Percentiles rank a stretch among this genome's conserved stretches.
Conservation (phyloP, 768 basidiomycete genomes). For the Glaciozyma antarctica region DNA sequence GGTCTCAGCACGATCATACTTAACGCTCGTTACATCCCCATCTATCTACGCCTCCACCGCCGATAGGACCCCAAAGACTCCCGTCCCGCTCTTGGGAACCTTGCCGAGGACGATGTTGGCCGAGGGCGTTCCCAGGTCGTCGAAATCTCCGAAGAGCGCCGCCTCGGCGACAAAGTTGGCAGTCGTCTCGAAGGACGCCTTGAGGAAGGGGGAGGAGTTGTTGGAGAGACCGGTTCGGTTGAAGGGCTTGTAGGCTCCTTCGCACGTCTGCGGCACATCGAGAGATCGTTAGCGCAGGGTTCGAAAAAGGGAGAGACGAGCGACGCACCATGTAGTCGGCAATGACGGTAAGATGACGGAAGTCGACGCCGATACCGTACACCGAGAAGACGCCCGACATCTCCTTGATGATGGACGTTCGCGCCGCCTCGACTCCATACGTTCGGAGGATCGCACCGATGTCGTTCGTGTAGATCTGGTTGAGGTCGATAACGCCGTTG, state of each 20-base stretch:
- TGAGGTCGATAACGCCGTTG: slow-evolving; percentile 54
- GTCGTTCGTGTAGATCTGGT: slow-evolving; percentile 85
- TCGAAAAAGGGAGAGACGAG: slow-evolving; percentile 3
- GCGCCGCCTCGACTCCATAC: slow-evolving; percentile 95
- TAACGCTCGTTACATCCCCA: background rate
- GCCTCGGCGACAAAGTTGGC: slow-evolving; percentile 88
- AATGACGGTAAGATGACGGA: slow-evolving; percentile 86
- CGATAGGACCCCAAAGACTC: background rate
- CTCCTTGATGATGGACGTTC: slow-evolving; percentile 79
- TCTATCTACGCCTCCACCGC: background rate
- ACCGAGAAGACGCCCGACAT: slow-evolving; percentile 84
- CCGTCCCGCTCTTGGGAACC: slow-evolving; percentile 2
- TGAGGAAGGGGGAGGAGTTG: slow-evolving; percentile 88
- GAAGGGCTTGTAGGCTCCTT: slow-evolving; percentile 95
- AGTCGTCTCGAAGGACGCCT: slow-evolving; percentile 96
- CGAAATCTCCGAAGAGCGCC: slow-evolving; percentile 87
- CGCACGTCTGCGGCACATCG: slow-evolving; percentile 62
- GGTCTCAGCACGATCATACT: too few species aligned
- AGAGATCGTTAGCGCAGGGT: slow-evolving; percentile 1
- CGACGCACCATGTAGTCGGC: slow-evolving; percentile 93
- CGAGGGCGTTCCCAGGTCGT: slow-evolving; percentile 68
- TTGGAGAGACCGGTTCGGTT: slow-evolving; percentile 89
- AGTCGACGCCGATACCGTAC: slow-evolving; percentile 92
- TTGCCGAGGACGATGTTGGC: slow-evolving; percentile 78
- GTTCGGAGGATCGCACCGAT: slow-evolving; percentile 81